Base-by-base conservation (phyloP, 2,329 filamentous ascomycete genomes). In the Colletotrichum tabaci region DNA sequence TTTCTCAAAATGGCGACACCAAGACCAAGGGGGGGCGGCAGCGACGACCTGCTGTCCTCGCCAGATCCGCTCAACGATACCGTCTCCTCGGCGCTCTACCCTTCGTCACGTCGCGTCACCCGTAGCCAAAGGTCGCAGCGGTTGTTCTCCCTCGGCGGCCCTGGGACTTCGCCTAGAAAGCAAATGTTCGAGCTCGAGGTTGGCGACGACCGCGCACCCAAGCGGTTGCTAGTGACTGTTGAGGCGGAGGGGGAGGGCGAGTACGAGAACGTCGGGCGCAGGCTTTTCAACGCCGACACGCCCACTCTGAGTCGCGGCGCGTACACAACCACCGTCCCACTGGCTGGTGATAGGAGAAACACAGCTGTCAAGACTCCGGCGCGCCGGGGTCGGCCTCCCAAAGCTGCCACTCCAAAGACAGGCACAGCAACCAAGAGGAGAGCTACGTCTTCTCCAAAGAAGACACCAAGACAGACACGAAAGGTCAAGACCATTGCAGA, bases 131-230 rank as follows among this genome's bases (percentile, higher is more conserved):
- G 80, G 21, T 81, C 84, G 15, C 78, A 79, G 71, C 78, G 80
- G 38, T 82, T 85, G 73, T 71, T 80, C 26, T 80, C 84, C 42
- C 76, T 84, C 67, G 76, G 74, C 47, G 71, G 73, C 30, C 56
- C 50, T 38, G 74, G 73, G 21, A 77, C 77, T 18, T 89, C 88
- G 52, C 88, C 88, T 49, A 82, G 87, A 60, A 90, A 88, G 80
- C 87, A 86, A 76, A 88, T 82, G 55, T 89, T 89, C 73, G 85
- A 89, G 77, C 84, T 90, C 44, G 87, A 89, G 73, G 86, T 88
- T 35, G 87, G 88, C 57, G 81, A 86, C 74, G 82, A 82, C 47
- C 78, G 77, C 56, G 84, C 87, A 57, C 87, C 88, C 3, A 87
- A 89, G 77, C 84, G 83, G 68, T 81, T 90, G 53, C 81, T 84